A percentile compares a stretch with the other conserved stretches of the same genome.
phyloP scores from a whole-genome alignment of 495 filamentous ascomycete genomes.

The Trichodelitschia bisporula region DNA sequence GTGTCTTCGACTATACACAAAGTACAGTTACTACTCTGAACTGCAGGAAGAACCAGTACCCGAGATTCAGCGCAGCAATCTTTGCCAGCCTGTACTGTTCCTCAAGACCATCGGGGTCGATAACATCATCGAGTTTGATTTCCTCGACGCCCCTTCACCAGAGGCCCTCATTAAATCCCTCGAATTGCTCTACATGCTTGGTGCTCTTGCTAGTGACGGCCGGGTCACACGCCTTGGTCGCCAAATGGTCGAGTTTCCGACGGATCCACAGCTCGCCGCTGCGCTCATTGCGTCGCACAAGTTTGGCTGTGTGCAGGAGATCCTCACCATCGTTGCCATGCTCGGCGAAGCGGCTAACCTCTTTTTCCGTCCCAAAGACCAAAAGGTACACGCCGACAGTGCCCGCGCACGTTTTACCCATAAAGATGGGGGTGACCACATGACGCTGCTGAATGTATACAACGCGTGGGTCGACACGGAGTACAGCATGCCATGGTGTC shows the following conservation, averaged over 20 bases:
- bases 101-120: conserved; percentile 86
- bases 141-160: conserved; percentile 81
- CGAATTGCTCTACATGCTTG: conserved; percentile 80
- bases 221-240: conserved; percentile 79
- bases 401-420: conserved; percentile 81
- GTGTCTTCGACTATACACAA: conserved; percentile 87
- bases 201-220: conserved; percentile 71
- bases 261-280: conserved; percentile 82
- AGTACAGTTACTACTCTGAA: conserved; percentile 84
- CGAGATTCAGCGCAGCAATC: conserved; percentile 79
- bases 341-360: conserved; percentile 67
- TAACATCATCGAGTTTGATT: conserved; percentile 84
- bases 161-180: conserved; percentile 78
- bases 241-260: conserved; percentile 93
- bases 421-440: conserved; percentile 79
- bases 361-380: conserved; percentile 93
- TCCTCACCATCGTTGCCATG: conserved; percentile 88
- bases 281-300: conserved; percentile 73
- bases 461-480: conserved; percentile 92
- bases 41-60: conserved; percentile 82
- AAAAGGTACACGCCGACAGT: conserved; percentile 86
- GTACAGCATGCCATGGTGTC: conserved; percentile 69
- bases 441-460: conserved; percentile 85
- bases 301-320: conserved; percentile 80
- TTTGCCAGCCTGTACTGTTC: conserved; percentile 62